Evolutionary conservation across 2,329 filamentous ascomycete species (phyloP).

Genomic region (Cercospora nicotianae): DNA sequence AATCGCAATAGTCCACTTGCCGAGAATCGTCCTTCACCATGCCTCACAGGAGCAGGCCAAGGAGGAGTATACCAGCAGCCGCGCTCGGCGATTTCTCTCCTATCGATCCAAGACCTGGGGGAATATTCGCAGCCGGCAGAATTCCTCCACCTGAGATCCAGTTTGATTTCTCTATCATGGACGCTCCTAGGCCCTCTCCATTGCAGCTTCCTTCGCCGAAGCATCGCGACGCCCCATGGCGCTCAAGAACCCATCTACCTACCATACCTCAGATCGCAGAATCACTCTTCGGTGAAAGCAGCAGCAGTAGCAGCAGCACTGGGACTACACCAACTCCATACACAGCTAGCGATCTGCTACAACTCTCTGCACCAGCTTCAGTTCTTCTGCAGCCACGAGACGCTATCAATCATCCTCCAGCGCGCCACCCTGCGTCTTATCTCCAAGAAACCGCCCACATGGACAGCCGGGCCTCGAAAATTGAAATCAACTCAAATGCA

Average conservation of each 20-base stretch:
- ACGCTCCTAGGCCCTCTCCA: neutral
- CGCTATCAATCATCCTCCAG: neutral
- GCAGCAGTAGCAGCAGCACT: neutral
- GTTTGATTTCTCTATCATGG: slow-evolving; percentile 5
- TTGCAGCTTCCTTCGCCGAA: slow-evolving; percentile 5
- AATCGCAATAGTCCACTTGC: neutral
- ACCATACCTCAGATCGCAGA: neutral
- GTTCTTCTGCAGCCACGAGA: neutral
- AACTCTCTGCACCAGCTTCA: neutral
- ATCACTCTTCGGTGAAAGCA: neutral
- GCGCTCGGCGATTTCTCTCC: slow-evolving; percentile 3
- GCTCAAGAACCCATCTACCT: neutral
- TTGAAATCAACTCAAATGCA: too few relatives aligned
- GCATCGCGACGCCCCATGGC: neutral
- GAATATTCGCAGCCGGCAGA: neutral
- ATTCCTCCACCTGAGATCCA: slow-evolving; percentile 4
- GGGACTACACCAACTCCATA: neutral
- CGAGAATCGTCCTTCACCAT: neutral
- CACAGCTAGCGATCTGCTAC: neutral
- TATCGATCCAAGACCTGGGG: neutral
- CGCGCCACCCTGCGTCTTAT: neutral
- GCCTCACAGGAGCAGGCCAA: slow-evolving; percentile 1
- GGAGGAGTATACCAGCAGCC: neutral
- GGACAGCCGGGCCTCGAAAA: neutral
- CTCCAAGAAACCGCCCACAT: neutral